These are phyloP conservation scores for Phycomyces blakesleeanus DNA, from an alignment of 192 early-diverging fungal genomes.

Conservation along the genomic window DNA sequence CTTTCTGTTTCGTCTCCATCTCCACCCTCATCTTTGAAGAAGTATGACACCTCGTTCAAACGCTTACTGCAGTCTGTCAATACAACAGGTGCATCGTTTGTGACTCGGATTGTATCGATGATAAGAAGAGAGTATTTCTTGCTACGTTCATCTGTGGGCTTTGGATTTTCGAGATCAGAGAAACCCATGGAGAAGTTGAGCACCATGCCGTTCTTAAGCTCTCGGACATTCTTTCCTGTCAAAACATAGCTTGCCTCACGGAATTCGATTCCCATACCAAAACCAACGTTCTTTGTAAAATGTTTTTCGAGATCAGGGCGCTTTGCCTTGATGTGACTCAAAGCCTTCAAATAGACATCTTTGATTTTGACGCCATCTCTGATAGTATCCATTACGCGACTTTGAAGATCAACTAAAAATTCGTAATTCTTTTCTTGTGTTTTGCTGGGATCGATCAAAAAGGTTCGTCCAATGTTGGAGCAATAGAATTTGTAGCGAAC, in stretches of 20 bases:
- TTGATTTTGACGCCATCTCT: slow-evolving; percentile 71
- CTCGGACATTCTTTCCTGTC: slow-evolving; percentile 61
- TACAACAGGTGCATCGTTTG: slow-evolving; percentile 48
- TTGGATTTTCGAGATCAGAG: slow-evolving; percentile 74
- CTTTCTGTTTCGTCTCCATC: slow-evolving; percentile 17
- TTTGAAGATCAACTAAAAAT: slow-evolving; percentile 84
- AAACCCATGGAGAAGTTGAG: slow-evolving; percentile 84
- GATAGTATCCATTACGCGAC: slow-evolving; percentile 64
- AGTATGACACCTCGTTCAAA: slow-evolving; percentile 44
- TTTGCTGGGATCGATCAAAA: slow-evolving; percentile 87
- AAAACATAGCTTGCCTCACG: slow-evolving; percentile 80
- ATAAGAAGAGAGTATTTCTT: slow-evolving; percentile 84
- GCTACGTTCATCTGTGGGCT: slow-evolving; percentile 63
- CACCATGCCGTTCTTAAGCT: slow-evolving; percentile 78
- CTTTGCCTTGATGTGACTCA: slow-evolving; percentile 66
- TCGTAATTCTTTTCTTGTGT: slow-evolving; percentile 89
- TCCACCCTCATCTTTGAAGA: slow-evolving; percentile 34
- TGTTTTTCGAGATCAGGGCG: slow-evolving; percentile 82
- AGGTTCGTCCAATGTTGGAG: slow-evolving; percentile 91
- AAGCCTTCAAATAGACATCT: slow-evolving; percentile 72
- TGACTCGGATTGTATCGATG: slow-evolving; percentile 81
- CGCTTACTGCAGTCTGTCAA: slow-evolving; percentile 64
- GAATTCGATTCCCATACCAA: slow-evolving; percentile 93
- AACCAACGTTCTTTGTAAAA: slow-evolving; percentile 87
- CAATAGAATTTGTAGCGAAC: slow-evolving; percentile 94